Percentiles rank a stretch among this genome's conserved stretches.
Conservation (phyloP, 768 basidiomycete genomes). For the Hydnomerulius pinastri region DNA sequence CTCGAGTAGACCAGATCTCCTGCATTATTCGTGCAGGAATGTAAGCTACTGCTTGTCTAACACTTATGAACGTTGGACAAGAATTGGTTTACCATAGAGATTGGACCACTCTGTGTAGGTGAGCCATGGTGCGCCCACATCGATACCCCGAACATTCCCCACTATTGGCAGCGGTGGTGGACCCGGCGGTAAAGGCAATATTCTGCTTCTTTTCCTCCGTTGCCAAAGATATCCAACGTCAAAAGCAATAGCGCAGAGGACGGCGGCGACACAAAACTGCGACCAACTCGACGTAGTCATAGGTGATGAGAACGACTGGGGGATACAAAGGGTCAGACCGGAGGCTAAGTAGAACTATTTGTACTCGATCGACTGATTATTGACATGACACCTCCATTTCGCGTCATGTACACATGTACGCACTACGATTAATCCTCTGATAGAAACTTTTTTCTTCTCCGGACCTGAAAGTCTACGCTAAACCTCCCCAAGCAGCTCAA, state of each 20-base stretch:
- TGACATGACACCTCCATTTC: not conserved
- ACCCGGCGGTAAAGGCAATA: constrained; percentile 20
- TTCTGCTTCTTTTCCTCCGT: constrained; percentile 6
- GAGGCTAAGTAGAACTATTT: not conserved
- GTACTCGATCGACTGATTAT: constrained; percentile 1
- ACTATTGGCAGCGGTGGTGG: constrained; percentile 18
- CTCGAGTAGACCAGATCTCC: constrained; percentile 29
- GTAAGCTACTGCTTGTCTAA: not conserved
- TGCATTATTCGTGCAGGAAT: not conserved
- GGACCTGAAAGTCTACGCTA: not conserved
- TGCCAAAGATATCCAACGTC: not conserved
- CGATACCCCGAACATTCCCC: constrained; percentile 21
- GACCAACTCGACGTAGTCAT: constrained; percentile 10
- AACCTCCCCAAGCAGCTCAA: not conserved
- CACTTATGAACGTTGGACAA: too few relatives aligned
- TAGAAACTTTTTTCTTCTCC: not conserved
- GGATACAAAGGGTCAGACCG: too few relatives aligned
- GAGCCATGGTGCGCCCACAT: constrained; percentile 16
- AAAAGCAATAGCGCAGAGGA: constrained; percentile 12
- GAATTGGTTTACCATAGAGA: constrained; percentile 16
- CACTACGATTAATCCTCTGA: not conserved
- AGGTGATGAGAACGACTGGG: not conserved
- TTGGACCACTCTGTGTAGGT: constrained; percentile 20
- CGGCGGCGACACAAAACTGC: constrained; percentile 10
- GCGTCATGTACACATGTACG: not conserved